Base-by-base conservation (phyloP, 2,329 filamentous ascomycete species). In the Tolypocladium amazonense region DNA sequence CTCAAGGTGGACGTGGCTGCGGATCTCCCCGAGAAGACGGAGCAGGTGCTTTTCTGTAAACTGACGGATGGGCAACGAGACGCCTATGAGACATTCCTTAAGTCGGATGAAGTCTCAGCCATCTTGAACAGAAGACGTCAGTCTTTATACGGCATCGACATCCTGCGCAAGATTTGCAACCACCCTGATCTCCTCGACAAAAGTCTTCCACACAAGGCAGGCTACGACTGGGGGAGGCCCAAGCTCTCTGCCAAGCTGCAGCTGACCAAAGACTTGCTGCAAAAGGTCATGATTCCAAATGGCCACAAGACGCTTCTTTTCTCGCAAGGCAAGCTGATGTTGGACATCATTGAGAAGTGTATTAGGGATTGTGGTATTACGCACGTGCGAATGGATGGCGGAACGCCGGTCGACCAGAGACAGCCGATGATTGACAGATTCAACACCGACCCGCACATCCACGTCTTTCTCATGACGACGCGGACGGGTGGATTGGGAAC, bases 41-140 rank as follows among this genome's bases (percentile, higher is more conserved):
- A 99, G 71, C 90, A 96, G 66, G 94, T 99, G 0, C 79, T 99
- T 3, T 97, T 99, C 72, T 97, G 94, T 76, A 96, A 95, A 70
- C 78, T 99, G 62, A 96, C 92, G 0, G 71, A 74, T 12, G 72
- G 87, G 18, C 94, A 99, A 70, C 83, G 89, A 56, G 81, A 88
- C 38, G 87, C 88, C 0, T 99, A 99, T 65, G 84, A 92, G 69
- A 78, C 81, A 6, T 97, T 96, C 66, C 77, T 97, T 2, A 79
- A 79, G 23, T 97, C 92, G 0, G 85, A 89, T 47, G 92, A 96
- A 53, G 92, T 97, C 81, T 83, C 81, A n/a, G 86, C 88, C 0
- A 96, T 97, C 59, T 74, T 93, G 47, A 84, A 81, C 55, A 86
- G 86, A 45, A 88, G 85, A 62, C 83, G 88, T 4, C 89, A 96